Evolutionary conservation across 352 stramenopile genomes (phyloP).

Genomic region (Globisporangium cylindrosporum): DNA sequence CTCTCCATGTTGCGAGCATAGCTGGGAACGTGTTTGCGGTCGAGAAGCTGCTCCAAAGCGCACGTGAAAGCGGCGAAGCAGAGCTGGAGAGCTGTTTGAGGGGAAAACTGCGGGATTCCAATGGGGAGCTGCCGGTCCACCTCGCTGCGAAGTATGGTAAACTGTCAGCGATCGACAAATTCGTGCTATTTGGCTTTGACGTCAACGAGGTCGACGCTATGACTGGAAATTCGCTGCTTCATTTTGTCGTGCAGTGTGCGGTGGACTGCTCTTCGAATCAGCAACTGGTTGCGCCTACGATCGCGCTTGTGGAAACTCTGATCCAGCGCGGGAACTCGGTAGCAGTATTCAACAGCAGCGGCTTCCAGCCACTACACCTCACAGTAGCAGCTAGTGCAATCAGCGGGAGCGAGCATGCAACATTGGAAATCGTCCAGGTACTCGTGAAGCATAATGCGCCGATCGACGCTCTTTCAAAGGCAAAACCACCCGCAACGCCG

Average conservation of each 20-base stretch:
- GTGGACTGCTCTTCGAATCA: not conserved
- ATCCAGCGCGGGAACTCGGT: not conserved
- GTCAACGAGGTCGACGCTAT: not conserved
- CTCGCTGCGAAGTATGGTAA: not conserved
- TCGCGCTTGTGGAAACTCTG: not conserved
- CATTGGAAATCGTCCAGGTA: not conserved
- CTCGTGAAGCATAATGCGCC: constrained; percentile 2
- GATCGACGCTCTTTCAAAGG: not conserved
- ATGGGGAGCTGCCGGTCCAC: not conserved
- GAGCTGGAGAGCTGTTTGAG: not conserved
- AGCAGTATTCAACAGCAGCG: not conserved
- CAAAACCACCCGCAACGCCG: not conserved
- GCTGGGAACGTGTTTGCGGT: constrained; percentile 5
- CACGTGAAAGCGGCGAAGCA: no score
- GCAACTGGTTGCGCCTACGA: not conserved
- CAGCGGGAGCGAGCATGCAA: not conserved
- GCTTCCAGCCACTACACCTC: constrained; percentile 3
- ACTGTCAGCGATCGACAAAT: not conserved
- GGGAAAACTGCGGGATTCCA: not conserved
- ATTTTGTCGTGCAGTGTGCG: not conserved
- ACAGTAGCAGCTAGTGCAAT: not conserved
- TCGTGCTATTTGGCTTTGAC: not conserved
- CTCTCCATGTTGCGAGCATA: constrained; percentile 6
- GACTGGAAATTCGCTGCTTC: constrained; percentile 3
- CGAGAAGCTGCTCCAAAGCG: constrained; percentile 4